Percentiles rank a stretch among this genome's conserved stretches.
These are phyloP conservation scores for Vanilla planifolia DNA, from an alignment of 106 monocot species.

Conservation along the genomic window DNA sequence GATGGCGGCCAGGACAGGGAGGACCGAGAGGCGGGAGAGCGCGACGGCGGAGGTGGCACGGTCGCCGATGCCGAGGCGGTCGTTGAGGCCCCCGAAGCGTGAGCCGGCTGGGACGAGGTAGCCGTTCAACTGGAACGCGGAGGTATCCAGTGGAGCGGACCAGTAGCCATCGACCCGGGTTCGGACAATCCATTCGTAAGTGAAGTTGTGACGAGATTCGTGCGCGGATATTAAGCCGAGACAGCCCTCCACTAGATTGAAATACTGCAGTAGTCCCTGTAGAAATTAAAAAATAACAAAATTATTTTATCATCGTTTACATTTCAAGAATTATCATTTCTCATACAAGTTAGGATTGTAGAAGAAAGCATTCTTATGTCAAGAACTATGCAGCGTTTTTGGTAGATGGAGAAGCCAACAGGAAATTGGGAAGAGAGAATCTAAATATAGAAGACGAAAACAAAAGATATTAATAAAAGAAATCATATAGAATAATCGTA, in stretches of 20 bases:
- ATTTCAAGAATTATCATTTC: too few relatives aligned
- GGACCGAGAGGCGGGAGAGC: constrained; percentile 54
- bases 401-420: too few relatives aligned
- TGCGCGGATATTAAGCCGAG: constrained; percentile 36
- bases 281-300: background rate
- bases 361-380: too few relatives aligned
- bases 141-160: constrained; percentile 33
- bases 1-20: constrained; percentile 38
- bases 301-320: too few relatives aligned
- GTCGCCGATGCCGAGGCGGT: constrained; percentile 75
- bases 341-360: too few relatives aligned
- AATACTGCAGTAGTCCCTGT: constrained; percentile 79
- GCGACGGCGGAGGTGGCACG: constrained; percentile 26
- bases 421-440: too few relatives aligned
- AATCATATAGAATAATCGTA: too few relatives aligned
- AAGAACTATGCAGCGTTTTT: too few relatives aligned
- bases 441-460: too few relatives aligned
- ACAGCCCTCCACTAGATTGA: constrained; percentile 77
- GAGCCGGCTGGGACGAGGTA: constrained; percentile 71
- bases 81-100: constrained; percentile 66
- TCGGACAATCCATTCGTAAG: constrained; percentile 68
- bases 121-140: constrained; percentile 16
- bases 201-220: constrained; percentile 41
- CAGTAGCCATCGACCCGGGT: constrained; percentile 85
- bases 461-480: too few relatives aligned